Evolutionary conservation across 345 rosid genomes (phyloP), one percentile per base, ranked within the genome.

Genomic region (Theobroma cacao): DNA sequence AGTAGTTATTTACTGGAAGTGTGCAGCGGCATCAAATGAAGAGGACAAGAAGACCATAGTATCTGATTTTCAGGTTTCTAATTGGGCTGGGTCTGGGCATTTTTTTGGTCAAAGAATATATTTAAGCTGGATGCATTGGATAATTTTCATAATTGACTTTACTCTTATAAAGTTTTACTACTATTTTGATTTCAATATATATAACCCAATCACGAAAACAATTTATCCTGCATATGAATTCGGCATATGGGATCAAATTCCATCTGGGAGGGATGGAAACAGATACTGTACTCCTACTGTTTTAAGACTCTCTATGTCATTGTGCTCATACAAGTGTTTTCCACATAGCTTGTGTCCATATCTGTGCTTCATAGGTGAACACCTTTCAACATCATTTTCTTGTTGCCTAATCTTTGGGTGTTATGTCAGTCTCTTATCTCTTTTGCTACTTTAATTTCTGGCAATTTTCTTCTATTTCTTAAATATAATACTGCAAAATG

Each of bases 331-430:
- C 64, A 14, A 59, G 34, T 65, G 13, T 36, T 40, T 65, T 65
- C 10, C 47, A 17, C 34, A 17, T 65, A 36, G 47, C 48, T 38
- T 10, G 28, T 20, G 47, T n/a, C 4, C 15, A 36, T 38, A 36
- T 10, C 47, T 3, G 2, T 36, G 69, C 70, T 36, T 20, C 30
- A 20, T 20, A 36, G 70, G 31, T 20, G 70, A 0, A 20, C 28
- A 12, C 15, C 56, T 71, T 71, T 34, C 24, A 9, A 72, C 13
- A 34, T 20, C 40, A 31, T 33, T 28, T 34, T 45, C 22, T 48
- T 76, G 47, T 64, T 76, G 47, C 69, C 56, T 47, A 3, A 22
- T 31, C 56, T 55, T 77, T 68, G 50, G 6, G 41, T 63, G 22
- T 77, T 52, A 33, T 26, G 33, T 36, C 69, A 65, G 24, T 59